Conservation (phyloP, 179 eudicot genomes). For the Corrigiola litoralis region DNA sequence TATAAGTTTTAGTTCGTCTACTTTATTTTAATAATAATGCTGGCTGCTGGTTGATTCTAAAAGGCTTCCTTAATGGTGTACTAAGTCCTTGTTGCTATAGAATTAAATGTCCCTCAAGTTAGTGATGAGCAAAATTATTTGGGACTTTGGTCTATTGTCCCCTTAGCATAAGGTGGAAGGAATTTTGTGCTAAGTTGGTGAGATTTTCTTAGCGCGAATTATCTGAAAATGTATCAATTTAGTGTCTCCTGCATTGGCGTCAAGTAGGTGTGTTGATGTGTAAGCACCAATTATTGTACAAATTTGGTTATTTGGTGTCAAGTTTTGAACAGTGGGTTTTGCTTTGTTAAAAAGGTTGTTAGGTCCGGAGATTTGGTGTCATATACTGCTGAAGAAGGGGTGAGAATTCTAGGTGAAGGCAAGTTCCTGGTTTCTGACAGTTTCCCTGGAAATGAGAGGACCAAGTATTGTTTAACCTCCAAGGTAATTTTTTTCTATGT, state of each 20-base stretch:
- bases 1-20: neutral
- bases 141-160: too few species aligned
- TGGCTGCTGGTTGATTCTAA: neutral
- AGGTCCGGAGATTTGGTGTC: conserved; percentile 97
- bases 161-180: too few species aligned
- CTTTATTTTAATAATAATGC: neutral
- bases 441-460: conserved; percentile 97
- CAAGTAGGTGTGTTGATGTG: too few species aligned
- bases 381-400: conserved; percentile 97
- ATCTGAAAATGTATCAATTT: too few species aligned
- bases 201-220: too few species aligned
- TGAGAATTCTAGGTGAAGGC: conserved; percentile 91
- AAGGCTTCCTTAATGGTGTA: too few species aligned
- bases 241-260: too few species aligned
- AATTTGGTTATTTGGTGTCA: neutral
- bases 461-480: conserved; percentile 94
- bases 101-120: too few species aligned
- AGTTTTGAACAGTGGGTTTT: neutral
- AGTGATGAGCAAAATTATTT: too few species aligned
- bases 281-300: neutral
- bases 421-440: conserved; percentile 93
- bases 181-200: too few species aligned
- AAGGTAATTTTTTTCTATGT: conserved; percentile 41
- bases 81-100: too few species aligned
- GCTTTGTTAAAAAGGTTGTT: conserved; percentile 53